Base-by-base conservation (phyloP, 768 basidiomycete species). In the Tricholoma hemisulphureum region DNA sequence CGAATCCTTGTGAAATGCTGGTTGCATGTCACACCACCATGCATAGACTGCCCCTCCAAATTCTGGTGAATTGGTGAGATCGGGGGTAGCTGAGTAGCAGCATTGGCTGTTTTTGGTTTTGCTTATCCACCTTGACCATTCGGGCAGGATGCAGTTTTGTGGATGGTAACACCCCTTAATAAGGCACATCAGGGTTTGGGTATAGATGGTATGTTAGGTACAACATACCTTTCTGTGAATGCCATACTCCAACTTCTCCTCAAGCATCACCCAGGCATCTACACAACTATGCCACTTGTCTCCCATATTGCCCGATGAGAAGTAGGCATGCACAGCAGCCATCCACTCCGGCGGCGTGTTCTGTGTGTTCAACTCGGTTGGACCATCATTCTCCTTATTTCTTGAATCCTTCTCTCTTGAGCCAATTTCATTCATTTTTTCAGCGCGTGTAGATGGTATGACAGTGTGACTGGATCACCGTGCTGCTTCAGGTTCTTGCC, bases 1-100 rank as follows among this genome's bases (percentile, higher is more conserved):
- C n/a, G 49, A 20, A 13, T 39, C 8, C 23, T 43, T 5, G 1
- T 51, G 26, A 49, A 62, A 62, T 4, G 51, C 20, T 9, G 55
- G 61, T 34, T 62, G 61, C 50, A 62, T 50, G 14, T n/a, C n/a
- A 28, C 45, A 37, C 61, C 58, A 62, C 61, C 58, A 62, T 4
- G 23, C 29, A 45, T 59, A 53, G 20, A 62, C 24, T 3, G 58
- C 58, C 16, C 50, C 48, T 16, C 61, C 55, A 39, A 62, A 62
- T 26, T 61, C 56, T 4, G 55, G 46, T 16, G 53, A 39, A 48
- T 61, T 50, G 6, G 7, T 4, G 24, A 61, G 39, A 41, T 41
- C n/a, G 39, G 39, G 31, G 18, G 39, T 41, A 41, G 39, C 39
- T 41, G 39, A 41, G 20, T 41, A 41, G 39, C 39, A 41, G 39